phyloP scores from a whole-genome alignment of 192 early-diverging fungal species.

The Gigaspora rosea region DNA sequence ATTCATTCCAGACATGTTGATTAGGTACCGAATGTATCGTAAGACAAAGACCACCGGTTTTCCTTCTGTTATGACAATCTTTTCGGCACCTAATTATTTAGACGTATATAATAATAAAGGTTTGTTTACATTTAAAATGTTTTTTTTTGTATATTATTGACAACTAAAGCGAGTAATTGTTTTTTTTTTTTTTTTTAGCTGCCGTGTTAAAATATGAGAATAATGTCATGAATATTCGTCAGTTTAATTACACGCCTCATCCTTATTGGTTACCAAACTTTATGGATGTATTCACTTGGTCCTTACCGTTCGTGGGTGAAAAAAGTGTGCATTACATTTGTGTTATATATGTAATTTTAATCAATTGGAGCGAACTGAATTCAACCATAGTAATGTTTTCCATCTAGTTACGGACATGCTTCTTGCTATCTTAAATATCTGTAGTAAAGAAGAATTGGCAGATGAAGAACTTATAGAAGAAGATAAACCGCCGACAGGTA shows the following conservation, averaged over 20 bases:
- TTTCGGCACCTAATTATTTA: constrained; percentile 97
- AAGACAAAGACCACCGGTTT: constrained; percentile 93
- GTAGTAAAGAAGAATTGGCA: constrained; percentile 91
- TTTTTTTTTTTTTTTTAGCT: constrained; percentile 45
- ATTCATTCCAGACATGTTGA: neutral
- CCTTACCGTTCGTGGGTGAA: constrained; percentile 96
- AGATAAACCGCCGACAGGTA: constrained; percentile 23
- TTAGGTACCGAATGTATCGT: constrained; percentile 89
- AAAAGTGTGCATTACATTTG: constrained; percentile 66
- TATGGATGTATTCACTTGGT: constrained; percentile 99
- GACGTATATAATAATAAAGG: constrained; percentile 98
- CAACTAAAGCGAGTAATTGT: neutral
- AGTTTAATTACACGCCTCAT: constrained; percentile 89
- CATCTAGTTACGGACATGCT: constrained; percentile 93
- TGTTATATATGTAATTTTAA: neutral
- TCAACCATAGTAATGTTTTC: neutral
- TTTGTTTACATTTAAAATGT: constrained; percentile 27
- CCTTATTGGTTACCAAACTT: constrained; percentile 99
- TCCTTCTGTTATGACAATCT: constrained; percentile 96
- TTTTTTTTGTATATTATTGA: neutral
- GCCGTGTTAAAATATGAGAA: constrained; percentile 98
- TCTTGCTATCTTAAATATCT: constrained; percentile 89
- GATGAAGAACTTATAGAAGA: constrained; percentile 51
- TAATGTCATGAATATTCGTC: constrained; percentile 98
- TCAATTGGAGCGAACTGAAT: neutral